Evolutionary conservation across 768 basidiomycete species (phyloP), one percentile per base, ranked within the genome.

Genomic region (Hypsizygus marmoreus): DNA sequence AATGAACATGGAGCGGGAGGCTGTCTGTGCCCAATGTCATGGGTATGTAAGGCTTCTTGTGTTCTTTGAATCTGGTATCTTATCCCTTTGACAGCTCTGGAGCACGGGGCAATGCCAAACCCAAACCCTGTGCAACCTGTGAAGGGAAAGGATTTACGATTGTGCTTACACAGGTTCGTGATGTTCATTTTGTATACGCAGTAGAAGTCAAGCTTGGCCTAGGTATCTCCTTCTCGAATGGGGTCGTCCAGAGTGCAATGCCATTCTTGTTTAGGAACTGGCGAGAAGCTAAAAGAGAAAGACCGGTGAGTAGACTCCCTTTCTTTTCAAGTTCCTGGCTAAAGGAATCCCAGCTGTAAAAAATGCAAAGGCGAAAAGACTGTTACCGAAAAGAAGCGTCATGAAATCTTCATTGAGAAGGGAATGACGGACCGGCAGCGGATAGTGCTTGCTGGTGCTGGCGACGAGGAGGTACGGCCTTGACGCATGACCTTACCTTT

Each of bases 351-450:
- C 58, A 95, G 94, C 54, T 97, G 95, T 69, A 97, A 95, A 68
- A 95, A 91, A 61, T 98, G 95, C 69, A 93, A 94, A 58, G 95
- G 94, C 4, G 77, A 80, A 41, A 87, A 85, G 63, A 86, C 83
- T 0, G 78, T 88, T 33, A 84, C 87, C 51, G 92, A 95, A 61
- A 97, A 93, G 73, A 90, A 86, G 35, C 82, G 90, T 38, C 84
- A 93, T 53, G 92, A 95, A 53, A 84, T 97, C 17, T 79, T 81
- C 55, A 77, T 97, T 34, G 91, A 95, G 57, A 84, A 82, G 42
- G 95, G 95, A 11, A 92, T 93, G 84, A 63, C 81, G 4, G 81
- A 94, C 56, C 80, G 82, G 8, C 84, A 95, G 60, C 73, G 88
- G 45, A 95, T 97, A 40, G 84, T 95, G 2, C 76, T 98, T 36